phyloP scores from a whole-genome alignment of 2,329 filamentous ascomycete genomes.

The Alternaria panax region DNA sequence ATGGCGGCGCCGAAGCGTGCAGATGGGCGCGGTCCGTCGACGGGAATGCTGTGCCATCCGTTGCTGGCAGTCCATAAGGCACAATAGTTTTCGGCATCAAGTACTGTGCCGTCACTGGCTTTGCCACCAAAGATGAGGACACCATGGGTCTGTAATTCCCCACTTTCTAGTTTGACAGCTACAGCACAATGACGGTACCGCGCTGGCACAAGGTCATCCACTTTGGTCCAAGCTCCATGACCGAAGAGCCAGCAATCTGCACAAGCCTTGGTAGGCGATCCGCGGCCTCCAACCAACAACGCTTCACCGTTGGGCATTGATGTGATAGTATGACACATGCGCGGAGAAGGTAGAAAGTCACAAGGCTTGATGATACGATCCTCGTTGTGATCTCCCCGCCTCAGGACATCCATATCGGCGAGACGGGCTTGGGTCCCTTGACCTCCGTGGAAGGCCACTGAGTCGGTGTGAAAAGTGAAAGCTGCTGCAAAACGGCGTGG shows the following conservation, averaged over 20 bases:
- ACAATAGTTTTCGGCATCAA: slow-evolving; percentile 49
- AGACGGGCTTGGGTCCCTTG: slow-evolving; percentile 58
- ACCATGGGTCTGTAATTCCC: slow-evolving; percentile 51
- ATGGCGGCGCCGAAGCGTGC: slow-evolving; percentile 66
- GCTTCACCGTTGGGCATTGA: slow-evolving; percentile 64
- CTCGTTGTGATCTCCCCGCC: slow-evolving; percentile 34
- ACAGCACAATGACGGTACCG: slow-evolving; percentile 78
- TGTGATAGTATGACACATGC: slow-evolving; percentile 80
- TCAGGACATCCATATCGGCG: slow-evolving; percentile 52
- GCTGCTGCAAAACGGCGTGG: slow-evolving; percentile 52
- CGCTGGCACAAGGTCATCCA: slow-evolving; percentile 71
- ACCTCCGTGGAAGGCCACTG: slow-evolving; percentile 54
- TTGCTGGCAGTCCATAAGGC: slow-evolving; percentile 55
- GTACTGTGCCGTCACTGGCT: slow-evolving; percentile 51
- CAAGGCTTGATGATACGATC: slow-evolving; percentile 30
- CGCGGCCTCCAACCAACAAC: slow-evolving; percentile 77
- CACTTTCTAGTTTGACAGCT: slow-evolving; percentile 51
- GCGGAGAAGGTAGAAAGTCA: slow-evolving; percentile 48
- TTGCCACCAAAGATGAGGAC: slow-evolving; percentile 58
- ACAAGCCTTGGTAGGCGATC: slow-evolving; percentile 74
- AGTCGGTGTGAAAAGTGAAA: slow-evolving; percentile 39
- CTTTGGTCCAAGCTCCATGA: slow-evolving; percentile 68
- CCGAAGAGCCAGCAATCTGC: slow-evolving; percentile 79
- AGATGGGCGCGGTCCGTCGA: slow-evolving; percentile 49
- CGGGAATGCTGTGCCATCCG: slow-evolving; percentile 60